Percentiles rank a stretch among this genome's conserved stretches.
phyloP scores from a whole-genome alignment of 192 early-diverging fungal genomes.

The Mortierella antarctica region DNA sequence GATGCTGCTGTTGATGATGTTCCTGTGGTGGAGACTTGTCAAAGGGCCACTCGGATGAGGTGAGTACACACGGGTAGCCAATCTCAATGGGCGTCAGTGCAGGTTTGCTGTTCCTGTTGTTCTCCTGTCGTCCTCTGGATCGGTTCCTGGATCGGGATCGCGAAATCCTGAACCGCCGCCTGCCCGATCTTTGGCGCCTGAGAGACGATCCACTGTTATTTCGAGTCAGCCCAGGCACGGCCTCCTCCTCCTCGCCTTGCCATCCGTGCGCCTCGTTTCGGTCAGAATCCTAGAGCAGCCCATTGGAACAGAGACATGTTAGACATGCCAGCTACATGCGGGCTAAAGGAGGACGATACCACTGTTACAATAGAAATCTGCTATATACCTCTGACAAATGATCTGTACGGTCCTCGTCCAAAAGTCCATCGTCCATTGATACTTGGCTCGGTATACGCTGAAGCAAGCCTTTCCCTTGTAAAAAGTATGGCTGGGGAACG shows the following conservation, averaged over 20 bases:
- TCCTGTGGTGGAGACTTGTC: slow-evolving; percentile 5
- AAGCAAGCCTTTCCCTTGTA: slow-evolving; percentile 36
- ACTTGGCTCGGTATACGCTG: slow-evolving; percentile 29
- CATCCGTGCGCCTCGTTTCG: not conserved
- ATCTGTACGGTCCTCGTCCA: slow-evolving; percentile 13
- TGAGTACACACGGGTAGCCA: slow-evolving; percentile 14
- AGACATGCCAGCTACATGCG: too few relatives aligned
- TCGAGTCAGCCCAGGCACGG: slow-evolving; percentile 4
- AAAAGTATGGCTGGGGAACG: slow-evolving; percentile 32
- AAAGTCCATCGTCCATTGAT: slow-evolving; percentile 37
- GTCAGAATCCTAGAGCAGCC: slow-evolving; percentile 15
- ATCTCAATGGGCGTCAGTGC: slow-evolving; percentile 30
- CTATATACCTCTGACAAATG: slow-evolving; percentile 30
- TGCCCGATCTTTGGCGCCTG: slow-evolving; percentile 34
- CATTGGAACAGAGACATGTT: too few relatives aligned
- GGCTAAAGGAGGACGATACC: too few relatives aligned
- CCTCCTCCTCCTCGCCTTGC: not conserved
- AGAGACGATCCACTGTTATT: slow-evolving; percentile 17
- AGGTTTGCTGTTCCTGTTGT: slow-evolving; percentile 10
- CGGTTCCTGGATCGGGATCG: slow-evolving; percentile 36
- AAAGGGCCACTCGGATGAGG: slow-evolving; percentile 40
- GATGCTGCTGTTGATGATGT: not conserved
- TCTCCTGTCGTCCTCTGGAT: slow-evolving; percentile 24
- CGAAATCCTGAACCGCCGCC: slow-evolving; percentile 26
- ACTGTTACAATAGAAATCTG: not conserved